These are phyloP conservation scores for Rhizopogon roseolus DNA, from an alignment of 768 basidiomycete genomes.

Conservation along the genomic window DNA sequence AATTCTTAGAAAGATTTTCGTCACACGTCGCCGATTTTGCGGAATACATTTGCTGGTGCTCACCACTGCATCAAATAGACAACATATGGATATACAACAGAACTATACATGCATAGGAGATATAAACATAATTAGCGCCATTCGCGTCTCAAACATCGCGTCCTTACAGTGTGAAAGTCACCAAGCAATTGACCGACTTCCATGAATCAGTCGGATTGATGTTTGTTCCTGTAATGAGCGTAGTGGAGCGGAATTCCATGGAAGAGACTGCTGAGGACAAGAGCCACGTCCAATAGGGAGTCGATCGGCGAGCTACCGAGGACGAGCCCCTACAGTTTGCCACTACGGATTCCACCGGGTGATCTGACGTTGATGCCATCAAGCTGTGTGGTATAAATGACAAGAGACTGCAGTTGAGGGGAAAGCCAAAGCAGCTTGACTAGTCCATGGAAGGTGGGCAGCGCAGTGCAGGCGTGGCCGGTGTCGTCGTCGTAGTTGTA, in stretches of 20 bases:
- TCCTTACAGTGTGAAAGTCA: neutral
- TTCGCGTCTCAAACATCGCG: neutral
- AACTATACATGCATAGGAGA: neutral
- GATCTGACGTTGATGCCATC: neutral
- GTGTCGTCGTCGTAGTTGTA: neutral
- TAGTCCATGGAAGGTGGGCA: slow-evolving; percentile 18
- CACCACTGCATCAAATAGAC: neutral
- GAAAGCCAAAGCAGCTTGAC: slow-evolving; percentile 7
- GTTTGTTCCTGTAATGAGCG: neutral
- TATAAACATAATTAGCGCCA: neutral
- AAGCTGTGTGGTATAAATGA: slow-evolving; percentile 12
- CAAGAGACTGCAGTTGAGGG: slow-evolving; percentile 13
- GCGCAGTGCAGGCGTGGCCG: slow-evolving; percentile 7
- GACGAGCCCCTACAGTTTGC: slow-evolving; percentile 4
- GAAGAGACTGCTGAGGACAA: slow-evolving; percentile 9
- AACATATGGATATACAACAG: neutral
- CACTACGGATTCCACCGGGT: neutral
- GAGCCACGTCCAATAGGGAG: slow-evolving; percentile 9
- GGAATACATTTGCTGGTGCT: no score
- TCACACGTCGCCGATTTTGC: no score
- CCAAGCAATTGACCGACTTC: neutral
- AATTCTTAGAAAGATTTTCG: no score
- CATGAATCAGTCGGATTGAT: neutral
- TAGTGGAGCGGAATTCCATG: slow-evolving; percentile 21
- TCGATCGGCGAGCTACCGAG: slow-evolving; percentile 17